Evolutionary conservation across 768 basidiomycete species (phyloP), one percentile per base, ranked within the genome.

Genomic region (Lentinula edodes): DNA sequence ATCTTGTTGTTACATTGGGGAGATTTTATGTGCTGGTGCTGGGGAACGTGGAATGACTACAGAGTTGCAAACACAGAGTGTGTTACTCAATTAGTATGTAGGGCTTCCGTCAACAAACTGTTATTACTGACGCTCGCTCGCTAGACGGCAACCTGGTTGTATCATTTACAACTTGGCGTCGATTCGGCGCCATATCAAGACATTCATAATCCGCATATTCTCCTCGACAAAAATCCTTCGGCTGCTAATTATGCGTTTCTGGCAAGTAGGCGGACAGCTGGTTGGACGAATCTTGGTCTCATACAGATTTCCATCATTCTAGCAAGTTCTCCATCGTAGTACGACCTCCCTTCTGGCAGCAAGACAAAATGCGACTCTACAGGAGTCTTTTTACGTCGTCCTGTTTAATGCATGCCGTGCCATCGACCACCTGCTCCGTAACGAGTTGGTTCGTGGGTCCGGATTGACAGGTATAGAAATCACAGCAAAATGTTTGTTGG

Each of bases 31-130:
- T 78, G 81, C 1, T 90, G 89, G 89, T 76, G 76, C 58, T 92
- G 90, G 89, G 71, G 68, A 10, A 70, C 79, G 6, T 91, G 88
- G 86, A 69, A 73, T 52, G 88, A 89, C 65, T 73, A 75, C 61
- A 78, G 83, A 20, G 68, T 74, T 42, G 75, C 79, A 34, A 71
- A 83, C 39, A 73, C 79, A 1, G 86, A 87, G 58, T 73, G 72
- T 34, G 74, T 88, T 51, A 70, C 76, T 5, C 68, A 69, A 52
- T 65, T 87, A 62, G 89, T 88, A 66, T 66, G 80, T 68, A 38
- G 5, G 51, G 9, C 62, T 46, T 38, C 38, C 7, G 48, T 7
- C 12, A 4, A 20, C 41, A n/a, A 3, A 28, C 53, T 16, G n/a
- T 23, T 39, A 38, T 23, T 6, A 18, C 6, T 15, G 53, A 50